Base-by-base conservation (phyloP, 1,284 basidiomycete genomes). In the Veloboletus limbatus region DNA sequence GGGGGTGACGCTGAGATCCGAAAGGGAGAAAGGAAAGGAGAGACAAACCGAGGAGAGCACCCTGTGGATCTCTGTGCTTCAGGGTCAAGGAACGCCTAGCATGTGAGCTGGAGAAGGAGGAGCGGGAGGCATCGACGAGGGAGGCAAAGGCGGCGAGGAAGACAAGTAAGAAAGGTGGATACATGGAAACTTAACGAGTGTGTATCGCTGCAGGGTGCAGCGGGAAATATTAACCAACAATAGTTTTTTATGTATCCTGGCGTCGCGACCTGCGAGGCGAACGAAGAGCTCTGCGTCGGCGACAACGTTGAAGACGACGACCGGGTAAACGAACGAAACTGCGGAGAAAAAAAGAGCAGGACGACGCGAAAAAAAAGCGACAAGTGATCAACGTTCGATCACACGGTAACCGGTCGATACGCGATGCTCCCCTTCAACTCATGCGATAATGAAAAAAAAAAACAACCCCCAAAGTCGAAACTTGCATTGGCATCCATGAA, bases 11-110 rank as follows among this genome's bases (percentile, higher is more conserved):
- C 34, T 31, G 20, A 17, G 16, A 42, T 10, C n/a, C 7, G 24
- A 8, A 16, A 0, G 6, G 4, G 4, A 8, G 11, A 17, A 14
- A 17, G 27, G 7, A 8, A 36, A 10, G 6, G 20, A 22, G 5
- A 1, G 25, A 44, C 57, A 40, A 3, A 53, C 60, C 53, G 44
- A 63, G 40, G 6, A 42, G 30, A 17, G 28, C 37, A 18, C 48
- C 46, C 30, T 39, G 44, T 16, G 53, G 28, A n/a, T 36, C 38
- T 52, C 62, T 58, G 33, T 63, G 64, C 51, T 57, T 68, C 43
- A 64, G 54, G 1, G 50, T 43, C 20, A 68, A 32, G 9, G 74
- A 72, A 20, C 72, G 69, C 36, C 76, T 67, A 11, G 71, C 66
- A 66, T 77, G 73, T 4, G 72, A 69, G n/a, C n/a, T n/a, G n/a